phyloP scores from a whole-genome alignment of 2,329 filamentous ascomycete genomes.

The Aureobasidium sp. region DNA sequence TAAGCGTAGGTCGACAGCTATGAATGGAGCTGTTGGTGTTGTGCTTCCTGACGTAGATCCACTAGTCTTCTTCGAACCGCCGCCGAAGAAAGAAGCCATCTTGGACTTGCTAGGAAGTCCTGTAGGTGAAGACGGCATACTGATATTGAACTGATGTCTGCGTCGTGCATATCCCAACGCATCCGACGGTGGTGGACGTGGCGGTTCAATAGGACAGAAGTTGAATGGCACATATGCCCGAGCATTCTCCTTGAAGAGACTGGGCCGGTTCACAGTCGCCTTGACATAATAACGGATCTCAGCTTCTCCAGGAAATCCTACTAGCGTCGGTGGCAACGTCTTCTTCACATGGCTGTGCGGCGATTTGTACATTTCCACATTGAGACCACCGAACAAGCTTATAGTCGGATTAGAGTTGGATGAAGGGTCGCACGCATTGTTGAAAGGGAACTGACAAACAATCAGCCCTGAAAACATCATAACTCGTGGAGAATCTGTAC shows the following conservation, averaged over 20 bases:
- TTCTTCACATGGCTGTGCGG: constrained; percentile 65
- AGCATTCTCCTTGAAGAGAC: constrained; percentile 86
- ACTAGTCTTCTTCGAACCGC: constrained; percentile 29
- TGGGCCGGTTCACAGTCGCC: constrained; percentile 83
- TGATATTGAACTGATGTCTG: constrained; percentile 50
- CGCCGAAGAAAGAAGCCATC: constrained; percentile 56
- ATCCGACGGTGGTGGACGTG: constrained; percentile 57
- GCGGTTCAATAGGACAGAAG: constrained; percentile 88
- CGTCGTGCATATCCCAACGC: constrained; percentile 82
- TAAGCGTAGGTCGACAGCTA: constrained; percentile 75
- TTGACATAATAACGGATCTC: constrained; percentile 95
- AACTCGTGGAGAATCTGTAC: constrained; percentile 34
- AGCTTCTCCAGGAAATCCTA: constrained; percentile 77
- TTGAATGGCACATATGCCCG: constrained; percentile 61
- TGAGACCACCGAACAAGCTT: constrained; percentile 35
- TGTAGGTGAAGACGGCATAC: constrained; percentile 18
- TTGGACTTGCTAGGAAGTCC: constrained; percentile 34
- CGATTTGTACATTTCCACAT: constrained; percentile 40
- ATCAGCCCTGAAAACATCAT: background rate
- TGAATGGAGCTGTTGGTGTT: constrained; percentile 40
- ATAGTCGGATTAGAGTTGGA: constrained; percentile 36
- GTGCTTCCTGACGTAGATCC: background rate
- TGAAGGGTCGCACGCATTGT: constrained; percentile 58
- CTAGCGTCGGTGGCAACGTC: constrained; percentile 81
- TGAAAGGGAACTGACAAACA: constrained; percentile 49